A percentile compares a stretch with the other conserved stretches of the same genome.
Conservation (phyloP, 2,329 filamentous ascomycete genomes). For the Cladosporium sp. region DNA sequence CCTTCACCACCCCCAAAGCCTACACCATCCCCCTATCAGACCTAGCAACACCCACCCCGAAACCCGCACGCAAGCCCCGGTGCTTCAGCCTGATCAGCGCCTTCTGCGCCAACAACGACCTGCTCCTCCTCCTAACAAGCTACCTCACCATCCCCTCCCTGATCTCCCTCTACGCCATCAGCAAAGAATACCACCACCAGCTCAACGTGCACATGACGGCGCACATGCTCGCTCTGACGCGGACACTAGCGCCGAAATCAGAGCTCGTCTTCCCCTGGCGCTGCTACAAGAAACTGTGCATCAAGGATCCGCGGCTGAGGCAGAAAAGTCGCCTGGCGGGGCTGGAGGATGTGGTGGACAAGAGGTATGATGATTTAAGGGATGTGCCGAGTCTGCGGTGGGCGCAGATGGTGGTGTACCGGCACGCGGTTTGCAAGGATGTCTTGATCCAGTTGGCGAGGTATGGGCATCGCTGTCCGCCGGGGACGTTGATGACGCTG, state of each 20-base stretch:
- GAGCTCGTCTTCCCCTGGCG: slow-evolving; percentile 57
- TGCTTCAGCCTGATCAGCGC: slow-evolving; percentile 35
- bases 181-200: slow-evolving; percentile 57
- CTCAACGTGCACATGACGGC: slow-evolving; percentile 58
- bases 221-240: slow-evolving; percentile 54
- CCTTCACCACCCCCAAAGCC: slow-evolving; percentile 3
- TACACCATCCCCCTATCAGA: slow-evolving; percentile 4
- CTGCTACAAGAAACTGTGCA: slow-evolving; percentile 54
- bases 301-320: slow-evolving; percentile 51
- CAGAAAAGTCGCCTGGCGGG: slow-evolving; percentile 21
- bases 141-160: slow-evolving; percentile 55
- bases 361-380: slow-evolving; percentile 34
- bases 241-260: slow-evolving; percentile 52
- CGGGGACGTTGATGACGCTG: slow-evolving; percentile 22
- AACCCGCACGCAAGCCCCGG: too few relatives aligned
- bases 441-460: slow-evolving; percentile 60
- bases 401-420: slow-evolving; percentile 61
- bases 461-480: slow-evolving; percentile 47
- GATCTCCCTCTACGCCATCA: slow-evolving; percentile 61
- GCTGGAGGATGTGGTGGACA: slow-evolving; percentile 4
- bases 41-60: too few relatives aligned
- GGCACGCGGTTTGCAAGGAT: slow-evolving; percentile 54
- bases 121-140: slow-evolving; percentile 53
- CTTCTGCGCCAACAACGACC: slow-evolving; percentile 39
- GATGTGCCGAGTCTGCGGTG: slow-evolving; percentile 62